These are phyloP conservation scores for Alternaria ventricosa DNA, from an alignment of 2,329 filamentous ascomycete species.

Conservation along the genomic window DNA sequence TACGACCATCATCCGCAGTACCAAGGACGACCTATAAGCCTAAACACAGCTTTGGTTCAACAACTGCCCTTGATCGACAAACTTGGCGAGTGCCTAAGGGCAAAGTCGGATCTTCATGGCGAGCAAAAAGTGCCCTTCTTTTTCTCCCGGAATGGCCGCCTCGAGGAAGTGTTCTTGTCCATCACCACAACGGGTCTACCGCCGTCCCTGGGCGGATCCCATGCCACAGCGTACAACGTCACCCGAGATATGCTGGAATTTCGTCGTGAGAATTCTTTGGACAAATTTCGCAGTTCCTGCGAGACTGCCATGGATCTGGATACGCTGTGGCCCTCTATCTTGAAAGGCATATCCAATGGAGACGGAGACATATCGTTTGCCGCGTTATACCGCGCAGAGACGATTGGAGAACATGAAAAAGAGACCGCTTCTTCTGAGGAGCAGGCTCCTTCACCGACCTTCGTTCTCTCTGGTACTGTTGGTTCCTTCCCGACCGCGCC, in stretches of 20 bases:
- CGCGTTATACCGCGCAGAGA: not conserved
- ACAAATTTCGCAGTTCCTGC: not conserved
- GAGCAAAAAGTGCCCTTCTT: not conserved
- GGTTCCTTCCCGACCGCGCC: not conserved
- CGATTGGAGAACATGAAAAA: too few species aligned
- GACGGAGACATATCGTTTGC: slow-evolving; percentile 1
- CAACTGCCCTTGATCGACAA: not conserved
- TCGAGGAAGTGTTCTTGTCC: not conserved
- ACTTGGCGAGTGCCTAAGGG: too few species aligned
- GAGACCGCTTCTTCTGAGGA: not conserved
- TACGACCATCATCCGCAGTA: not conserved
- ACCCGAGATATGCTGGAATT: not conserved
- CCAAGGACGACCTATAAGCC: not conserved
- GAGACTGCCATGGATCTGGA: not conserved
- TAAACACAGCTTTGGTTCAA: not conserved
- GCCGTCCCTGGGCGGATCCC: not conserved
- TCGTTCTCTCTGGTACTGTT: not conserved
- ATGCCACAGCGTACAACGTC: not conserved
- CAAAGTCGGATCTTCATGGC: too few species aligned
- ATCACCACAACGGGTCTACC: not conserved
- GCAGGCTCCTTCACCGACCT: not conserved
- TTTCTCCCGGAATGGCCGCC: not conserved
- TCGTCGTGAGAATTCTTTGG: slow-evolving; percentile 1
- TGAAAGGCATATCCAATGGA: not conserved
- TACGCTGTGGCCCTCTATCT: not conserved